Base-by-base conservation (phyloP, 768 basidiomycete genomes). In the Galerina marginata region DNA sequence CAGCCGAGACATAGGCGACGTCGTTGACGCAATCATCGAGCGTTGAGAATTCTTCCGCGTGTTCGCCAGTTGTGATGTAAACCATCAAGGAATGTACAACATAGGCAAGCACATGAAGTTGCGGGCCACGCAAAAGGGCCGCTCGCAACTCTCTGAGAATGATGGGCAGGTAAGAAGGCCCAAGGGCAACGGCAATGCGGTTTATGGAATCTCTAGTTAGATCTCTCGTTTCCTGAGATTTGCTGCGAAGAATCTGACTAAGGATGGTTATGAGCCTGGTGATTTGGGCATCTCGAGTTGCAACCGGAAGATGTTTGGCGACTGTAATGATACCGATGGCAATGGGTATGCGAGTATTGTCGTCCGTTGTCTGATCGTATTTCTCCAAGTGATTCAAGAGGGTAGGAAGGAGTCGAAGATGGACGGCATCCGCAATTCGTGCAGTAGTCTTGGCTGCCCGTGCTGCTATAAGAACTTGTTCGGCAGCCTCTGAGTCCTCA, bases 171-270 rank as follows among this genome's bases (percentile, higher is more conserved):
- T 91, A 93, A 0, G 81, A 74, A 0, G 92, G 84, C 0, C 94
- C 95, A 6, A 95, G 77, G 16, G 80, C 80, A 11, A 88, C 79
- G 1, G 85, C 86, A 47, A 98, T 94, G 49, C 90, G 91, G 69
- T 87, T 89, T 6, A 97, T 74, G 0, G 94, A 90, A 52, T 95
- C 92, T 12, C 94, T 83, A 6, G 89, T 85, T 39, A 96, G 81
- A 67, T 97, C 95, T 59, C 97, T 82, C 1, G 93, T 94, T 65
- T 98, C 95, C 70, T 96, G 94, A 12, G 95, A 95, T 65, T 86
- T 90, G 72, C 94, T 97, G n/a, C 94, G 90, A 42, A 99, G 80
- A 39, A 91, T 89, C 69, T 99, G 96, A 66, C 90, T 87, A 56
- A 98, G 83, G 23, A 91, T 86, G 1, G 94, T 98, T 60, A 99